A percentile compares a stretch with the other conserved stretches of the same genome.
phyloP scores from a whole-genome alignment of 1,284 basidiomycete species.

The Trametes polyzona region DNA sequence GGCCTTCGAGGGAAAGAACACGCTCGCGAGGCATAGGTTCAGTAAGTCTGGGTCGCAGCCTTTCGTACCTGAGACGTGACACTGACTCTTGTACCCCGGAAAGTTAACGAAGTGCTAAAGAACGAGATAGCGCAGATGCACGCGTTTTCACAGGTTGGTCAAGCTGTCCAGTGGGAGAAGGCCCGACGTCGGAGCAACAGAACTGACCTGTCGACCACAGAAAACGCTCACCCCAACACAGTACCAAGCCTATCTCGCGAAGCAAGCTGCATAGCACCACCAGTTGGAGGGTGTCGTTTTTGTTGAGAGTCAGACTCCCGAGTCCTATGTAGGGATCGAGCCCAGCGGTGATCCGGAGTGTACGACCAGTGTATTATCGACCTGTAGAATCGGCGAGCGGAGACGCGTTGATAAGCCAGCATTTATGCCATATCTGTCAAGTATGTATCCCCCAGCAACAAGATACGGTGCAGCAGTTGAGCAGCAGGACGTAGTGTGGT shows the following conservation, averaged over 20 bases:
- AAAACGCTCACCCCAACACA: constrained; percentile 79
- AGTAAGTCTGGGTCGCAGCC: constrained; percentile 44
- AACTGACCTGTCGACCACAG: constrained; percentile 38
- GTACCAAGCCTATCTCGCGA: constrained; percentile 56
- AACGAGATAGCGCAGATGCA: constrained; percentile 77
- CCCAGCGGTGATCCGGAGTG: neutral
- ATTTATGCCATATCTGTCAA: no score
- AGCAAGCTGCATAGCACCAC: constrained; percentile 37
- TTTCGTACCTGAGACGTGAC: neutral
- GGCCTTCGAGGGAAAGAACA: constrained; percentile 76
- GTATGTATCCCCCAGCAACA: no score
- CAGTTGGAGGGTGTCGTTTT: neutral
- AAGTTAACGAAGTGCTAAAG: constrained; percentile 79
- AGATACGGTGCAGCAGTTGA: no score
- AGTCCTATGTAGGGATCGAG: neutral
- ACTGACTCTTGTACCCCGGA: constrained; percentile 4
- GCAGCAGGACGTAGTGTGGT: no score
- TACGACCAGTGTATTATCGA: neutral
- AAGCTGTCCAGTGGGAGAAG: no score
- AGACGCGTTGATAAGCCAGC: no score
- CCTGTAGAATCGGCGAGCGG: no score
- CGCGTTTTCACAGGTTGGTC: constrained; percentile 79
- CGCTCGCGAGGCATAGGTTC: constrained; percentile 70
- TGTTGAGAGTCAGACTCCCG: no score
- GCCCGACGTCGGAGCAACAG: no score